Evolutionary conservation across 2,329 filamentous ascomycete genomes (phyloP).

Genomic region (Ophiostoma montium): DNA sequence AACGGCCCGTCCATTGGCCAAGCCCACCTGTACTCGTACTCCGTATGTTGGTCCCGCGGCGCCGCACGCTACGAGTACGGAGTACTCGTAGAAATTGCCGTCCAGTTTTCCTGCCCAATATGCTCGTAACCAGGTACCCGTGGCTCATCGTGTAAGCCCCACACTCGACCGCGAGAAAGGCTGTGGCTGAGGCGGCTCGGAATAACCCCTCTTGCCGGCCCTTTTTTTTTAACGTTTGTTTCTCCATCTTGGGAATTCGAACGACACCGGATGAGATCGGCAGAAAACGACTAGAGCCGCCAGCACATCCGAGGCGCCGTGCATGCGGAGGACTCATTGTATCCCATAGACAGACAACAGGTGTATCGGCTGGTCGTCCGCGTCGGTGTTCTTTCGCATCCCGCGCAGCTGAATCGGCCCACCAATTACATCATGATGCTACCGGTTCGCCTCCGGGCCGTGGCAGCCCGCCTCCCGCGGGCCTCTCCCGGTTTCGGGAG

Average conservation of each 20-base stretch:
- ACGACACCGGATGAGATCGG: not conserved
- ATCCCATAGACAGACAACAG: not conserved
- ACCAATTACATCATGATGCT: conserved; percentile 37
- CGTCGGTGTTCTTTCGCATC: not conserved
- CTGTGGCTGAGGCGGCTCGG: conserved; percentile 5
- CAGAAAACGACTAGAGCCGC: not conserved
- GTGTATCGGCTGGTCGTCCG: not conserved
- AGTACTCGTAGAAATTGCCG: not conserved
- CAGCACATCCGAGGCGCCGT: not conserved
- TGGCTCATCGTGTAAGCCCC: conserved; percentile 6
- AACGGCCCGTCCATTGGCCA: conserved; percentile 37
- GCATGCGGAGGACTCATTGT: not conserved
- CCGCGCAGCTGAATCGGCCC: not conserved
- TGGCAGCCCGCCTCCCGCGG: conserved; percentile 15
- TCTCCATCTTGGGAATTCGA: not conserved
- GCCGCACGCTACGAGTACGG: not conserved
- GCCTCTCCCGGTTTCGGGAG: not conserved
- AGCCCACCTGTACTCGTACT: not conserved
- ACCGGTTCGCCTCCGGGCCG: conserved; percentile 48
- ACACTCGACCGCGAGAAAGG: not conserved
- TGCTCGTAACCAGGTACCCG: not conserved
- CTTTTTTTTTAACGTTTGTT: not conserved
- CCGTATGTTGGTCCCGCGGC: not conserved
- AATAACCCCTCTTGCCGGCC: conserved; percentile 1
- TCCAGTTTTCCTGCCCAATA: too few relatives aligned